Percentiles rank a stretch among this genome's conserved stretches.
Evolutionary conservation across 257 asterid genomes (phyloP).

Genomic region (Paraleonurus japonicus): DNA sequence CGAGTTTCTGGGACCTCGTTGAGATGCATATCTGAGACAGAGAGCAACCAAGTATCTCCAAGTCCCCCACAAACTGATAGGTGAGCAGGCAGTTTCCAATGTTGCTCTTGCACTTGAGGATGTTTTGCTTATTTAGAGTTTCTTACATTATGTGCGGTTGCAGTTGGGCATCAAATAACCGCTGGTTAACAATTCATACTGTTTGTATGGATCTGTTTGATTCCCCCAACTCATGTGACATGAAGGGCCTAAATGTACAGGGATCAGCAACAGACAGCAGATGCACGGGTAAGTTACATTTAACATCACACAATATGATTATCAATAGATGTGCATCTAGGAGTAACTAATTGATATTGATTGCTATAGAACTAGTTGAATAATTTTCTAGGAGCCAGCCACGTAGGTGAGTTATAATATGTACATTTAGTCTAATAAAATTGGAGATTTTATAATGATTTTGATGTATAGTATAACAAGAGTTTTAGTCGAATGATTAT

Average conservation of each 20-base stretch:
- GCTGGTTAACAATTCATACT: slow-evolving; percentile 65
- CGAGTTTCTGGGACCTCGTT: slow-evolving; percentile 33
- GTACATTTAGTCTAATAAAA: no score
- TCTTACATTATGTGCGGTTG: slow-evolving; percentile 25
- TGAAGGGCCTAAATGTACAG: slow-evolving; percentile 39
- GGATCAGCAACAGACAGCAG: slow-evolving; percentile 21
- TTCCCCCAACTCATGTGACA: slow-evolving; percentile 43
- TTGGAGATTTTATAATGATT: no score
- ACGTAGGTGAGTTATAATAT: not conserved
- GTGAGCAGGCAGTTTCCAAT: slow-evolving; percentile 24
- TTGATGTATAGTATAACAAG: not conserved
- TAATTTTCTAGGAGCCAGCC: not conserved
- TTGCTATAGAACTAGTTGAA: not conserved
- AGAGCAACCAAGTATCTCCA: slow-evolving; percentile 38
- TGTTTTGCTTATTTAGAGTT: not conserved
- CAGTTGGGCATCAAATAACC: slow-evolving; percentile 41
- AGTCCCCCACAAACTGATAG: slow-evolving; percentile 33
- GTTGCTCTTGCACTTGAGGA: not conserved
- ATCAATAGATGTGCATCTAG: not conserved
- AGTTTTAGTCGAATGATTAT: not conserved
- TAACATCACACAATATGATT: not conserved
- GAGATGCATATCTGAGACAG: slow-evolving; percentile 30
- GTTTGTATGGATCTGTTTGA: slow-evolving; percentile 53
- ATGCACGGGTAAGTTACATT: slow-evolving; percentile 32
- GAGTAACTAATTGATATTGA: not conserved